A percentile compares a stretch with the other conserved stretches of the same genome.
These are phyloP conservation scores for Lactarius tabidus DNA, from an alignment of 768 basidiomycete genomes.

Conservation along the genomic window DNA sequence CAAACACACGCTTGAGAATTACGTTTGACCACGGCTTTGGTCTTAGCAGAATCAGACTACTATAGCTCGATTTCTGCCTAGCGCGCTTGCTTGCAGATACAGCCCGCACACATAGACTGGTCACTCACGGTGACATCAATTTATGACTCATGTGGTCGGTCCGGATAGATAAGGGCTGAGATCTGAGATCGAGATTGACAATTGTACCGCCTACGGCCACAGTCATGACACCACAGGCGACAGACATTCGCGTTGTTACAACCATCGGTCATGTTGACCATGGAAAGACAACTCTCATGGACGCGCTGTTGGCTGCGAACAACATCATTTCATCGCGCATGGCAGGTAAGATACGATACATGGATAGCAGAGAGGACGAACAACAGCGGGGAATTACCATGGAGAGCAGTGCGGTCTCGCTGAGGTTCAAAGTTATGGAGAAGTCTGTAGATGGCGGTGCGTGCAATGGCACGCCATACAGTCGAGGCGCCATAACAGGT, in stretches of 20 bases:
- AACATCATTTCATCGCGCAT: slow-evolving; percentile 93
- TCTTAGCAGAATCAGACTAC: no score
- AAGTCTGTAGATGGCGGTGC: slow-evolving; percentile 52
- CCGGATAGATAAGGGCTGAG: slow-evolving; percentile 1
- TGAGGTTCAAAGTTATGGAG: slow-evolving; percentile 80
- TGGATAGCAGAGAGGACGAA: slow-evolving; percentile 95
- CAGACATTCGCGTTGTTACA: slow-evolving; percentile 71
- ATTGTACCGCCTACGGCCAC: neutral
- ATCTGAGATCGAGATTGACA: neutral
- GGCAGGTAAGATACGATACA: slow-evolving; percentile 94
- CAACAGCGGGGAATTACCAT: slow-evolving; percentile 98
- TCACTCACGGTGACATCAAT: no score
- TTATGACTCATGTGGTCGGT: neutral
- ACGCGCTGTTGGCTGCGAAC: slow-evolving; percentile 92
- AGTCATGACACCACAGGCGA: slow-evolving; percentile 31
- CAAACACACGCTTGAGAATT: no score
- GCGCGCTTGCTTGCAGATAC: no score
- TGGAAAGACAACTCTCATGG: slow-evolving; percentile 95
- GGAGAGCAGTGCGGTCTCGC: slow-evolving; percentile 94
- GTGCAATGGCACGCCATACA: slow-evolving; percentile 28
- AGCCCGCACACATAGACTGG: no score
- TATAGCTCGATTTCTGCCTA: no score
- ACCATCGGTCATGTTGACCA: slow-evolving; percentile 92
- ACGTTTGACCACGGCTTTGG: no score
- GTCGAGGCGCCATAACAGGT: slow-evolving; percentile 33